These are phyloP conservation scores for Coemansia sp. DNA, from an alignment of 192 early-diverging fungal species.

Conservation along the genomic window DNA sequence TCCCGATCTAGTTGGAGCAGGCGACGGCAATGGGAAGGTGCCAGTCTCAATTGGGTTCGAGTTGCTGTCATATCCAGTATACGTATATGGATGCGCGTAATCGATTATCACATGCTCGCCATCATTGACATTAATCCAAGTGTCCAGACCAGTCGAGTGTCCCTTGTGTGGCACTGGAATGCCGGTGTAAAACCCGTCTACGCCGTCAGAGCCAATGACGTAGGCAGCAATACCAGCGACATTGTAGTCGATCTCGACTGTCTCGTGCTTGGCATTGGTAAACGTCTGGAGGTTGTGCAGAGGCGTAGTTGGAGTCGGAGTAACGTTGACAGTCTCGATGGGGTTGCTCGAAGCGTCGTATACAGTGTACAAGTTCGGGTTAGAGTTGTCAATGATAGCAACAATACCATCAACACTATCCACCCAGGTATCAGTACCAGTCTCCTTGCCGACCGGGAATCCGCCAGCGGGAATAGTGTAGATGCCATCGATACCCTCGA, in stretches of 20 bases:
- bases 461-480: slow-evolving; percentile 23
- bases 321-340: slow-evolving; percentile 17
- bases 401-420: slow-evolving; percentile 28
- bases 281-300: not conserved
- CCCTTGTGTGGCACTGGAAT: not conserved
- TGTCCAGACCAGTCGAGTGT: slow-evolving; percentile 5
- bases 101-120: slow-evolving; percentile 14
- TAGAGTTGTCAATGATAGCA: slow-evolving; percentile 19
- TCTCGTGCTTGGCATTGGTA: slow-evolving; percentile 6
- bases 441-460: not conserved
- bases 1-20: not conserved
- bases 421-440: slow-evolving; percentile 30
- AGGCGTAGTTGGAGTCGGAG: not conserved
- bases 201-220: slow-evolving; percentile 9
- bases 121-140: slow-evolving; percentile 11
- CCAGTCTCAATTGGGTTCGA: slow-evolving; percentile 14
- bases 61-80: slow-evolving; percentile 10
- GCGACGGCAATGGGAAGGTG: not conserved
- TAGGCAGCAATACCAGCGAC: slow-evolving; percentile 5
- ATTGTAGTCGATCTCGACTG: not conserved
- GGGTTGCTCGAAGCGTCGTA: slow-evolving; percentile 25
- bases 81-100: slow-evolving; percentile 6
- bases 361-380: slow-evolving; percentile 33
- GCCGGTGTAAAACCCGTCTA: slow-evolving; percentile 16
- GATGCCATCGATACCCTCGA: slow-evolving; percentile 25